Base-by-base conservation (phyloP, 805 yeast species). In the Cyberlindnera saturnus region DNA sequence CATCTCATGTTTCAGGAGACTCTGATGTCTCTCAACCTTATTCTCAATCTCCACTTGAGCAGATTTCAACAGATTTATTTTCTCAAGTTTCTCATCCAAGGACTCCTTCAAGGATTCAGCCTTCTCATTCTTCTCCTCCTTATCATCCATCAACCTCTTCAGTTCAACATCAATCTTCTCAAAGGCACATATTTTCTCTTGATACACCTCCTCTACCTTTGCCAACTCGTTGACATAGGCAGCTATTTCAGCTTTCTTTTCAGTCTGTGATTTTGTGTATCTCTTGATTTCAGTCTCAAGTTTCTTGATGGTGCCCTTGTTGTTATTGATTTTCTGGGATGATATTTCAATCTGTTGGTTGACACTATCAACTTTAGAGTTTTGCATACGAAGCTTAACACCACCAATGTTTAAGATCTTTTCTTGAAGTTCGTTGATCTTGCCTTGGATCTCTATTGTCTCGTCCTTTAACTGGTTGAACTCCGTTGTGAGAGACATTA, bases 381-480 rank as follows among this genome's bases (percentile, higher is more conserved):
- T 83, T 55, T 89, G 96, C 47, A 85, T 61, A 44, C 86, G 79
- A 49, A 93, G 69, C 48, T 80, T 80, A 8, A 86, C 82, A 47
- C 99, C 99, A 42, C 99, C 99, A 42, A 87, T 82, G 39, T 85
- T 82, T 86, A 90, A 79, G 33, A 93, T 87, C 56, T 81, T 74
- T 44, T 82, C 86, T 51, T 88, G 90, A 3, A 90, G 64, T 0
- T 53, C 69, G 11, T 71, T 69, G 34, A 93, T 84, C 44, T 75
- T 69, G 6, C 62, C 56, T 57, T 79, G 86, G 34, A 77, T 62
- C 29, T 73, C 78, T 23, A 67, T 63, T 50, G 89, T 78, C 50
- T 77, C 77, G 3, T 66, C 64, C 54, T 77, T 72, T 7, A 89
- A 59, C 4, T 56, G 55, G 9, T 56, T 60, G 20, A 74, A 66